Evolutionary conservation across 192 early-diverging fungal species (phyloP).

Genomic region (Coemansia sp.): DNA sequence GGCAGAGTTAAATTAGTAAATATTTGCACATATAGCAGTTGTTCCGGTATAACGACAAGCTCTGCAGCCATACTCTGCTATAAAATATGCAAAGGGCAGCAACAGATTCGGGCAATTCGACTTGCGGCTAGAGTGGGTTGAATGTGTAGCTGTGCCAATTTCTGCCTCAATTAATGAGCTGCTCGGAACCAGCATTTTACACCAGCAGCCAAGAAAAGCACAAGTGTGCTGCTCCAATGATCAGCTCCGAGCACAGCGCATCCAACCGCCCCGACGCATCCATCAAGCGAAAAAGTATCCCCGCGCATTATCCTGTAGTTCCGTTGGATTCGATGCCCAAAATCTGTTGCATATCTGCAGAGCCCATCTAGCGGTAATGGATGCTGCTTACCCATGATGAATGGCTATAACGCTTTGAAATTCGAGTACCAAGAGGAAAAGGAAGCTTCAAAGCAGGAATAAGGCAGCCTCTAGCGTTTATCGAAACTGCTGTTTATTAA

Average conservation of each 20-base stretch:
- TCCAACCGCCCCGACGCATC: constrained; percentile 11
- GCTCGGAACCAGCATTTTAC: background rate
- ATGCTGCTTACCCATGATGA: constrained; percentile 10
- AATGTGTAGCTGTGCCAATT: background rate
- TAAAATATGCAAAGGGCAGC: background rate
- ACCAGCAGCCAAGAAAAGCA: background rate
- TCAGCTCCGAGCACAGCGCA: background rate
- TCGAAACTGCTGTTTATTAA: background rate
- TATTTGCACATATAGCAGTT: background rate
- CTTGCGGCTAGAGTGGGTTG: background rate
- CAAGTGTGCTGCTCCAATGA: too few species aligned
- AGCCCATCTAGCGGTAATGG: background rate
- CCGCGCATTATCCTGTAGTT: background rate
- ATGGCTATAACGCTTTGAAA: constrained; percentile 11
- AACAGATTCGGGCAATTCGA: background rate
- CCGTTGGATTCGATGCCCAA: constrained; percentile 14
- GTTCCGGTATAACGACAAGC: background rate
- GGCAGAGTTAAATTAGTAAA: background rate
- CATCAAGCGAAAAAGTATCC: constrained; percentile 9
- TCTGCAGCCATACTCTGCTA: background rate
- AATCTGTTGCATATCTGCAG: background rate
- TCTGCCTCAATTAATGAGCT: background rate
- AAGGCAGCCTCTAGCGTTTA: constrained; percentile 2
- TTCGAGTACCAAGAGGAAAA: constrained; percentile 10
- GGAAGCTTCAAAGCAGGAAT: constrained; percentile 2